Conservation (phyloP, 805 yeast genomes). For the Candida sakaeoensis region DNA sequence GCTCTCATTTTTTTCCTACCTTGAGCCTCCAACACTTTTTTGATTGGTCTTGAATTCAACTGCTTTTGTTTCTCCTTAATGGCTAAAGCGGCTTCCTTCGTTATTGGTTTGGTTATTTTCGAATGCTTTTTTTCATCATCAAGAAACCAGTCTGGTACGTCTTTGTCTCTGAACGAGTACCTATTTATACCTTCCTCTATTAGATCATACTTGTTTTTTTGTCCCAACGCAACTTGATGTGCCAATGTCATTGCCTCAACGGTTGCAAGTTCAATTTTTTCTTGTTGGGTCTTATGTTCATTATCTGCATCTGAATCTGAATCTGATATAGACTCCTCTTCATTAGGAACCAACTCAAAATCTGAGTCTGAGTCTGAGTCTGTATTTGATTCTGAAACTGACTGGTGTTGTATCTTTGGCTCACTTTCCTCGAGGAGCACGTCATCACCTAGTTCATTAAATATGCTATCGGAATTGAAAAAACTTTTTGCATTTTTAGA, state of each 20-base stretch:
- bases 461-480: slow-evolving; percentile 38
- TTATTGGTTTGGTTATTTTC: slow-evolving; percentile 83
- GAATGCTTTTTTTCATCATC: slow-evolving; percentile 90
- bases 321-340: slow-evolving; percentile 28
- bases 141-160: slow-evolving; percentile 93
- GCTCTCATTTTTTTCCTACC: slow-evolving; percentile 97
- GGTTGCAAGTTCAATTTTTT: slow-evolving; percentile 79
- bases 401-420: slow-evolving; percentile 7
- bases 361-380: slow-evolving; percentile 43
- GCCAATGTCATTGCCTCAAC: slow-evolving; percentile 98
- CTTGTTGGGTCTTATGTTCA: slow-evolving; percentile 46
- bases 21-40: slow-evolving; percentile 96
- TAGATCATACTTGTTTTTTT: slow-evolving; percentile 76
- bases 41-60: slow-evolving; percentile 94
- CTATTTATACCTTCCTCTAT: slow-evolving; percentile 91
- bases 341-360: slow-evolving; percentile 40
- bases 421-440: slow-evolving; percentile 44
- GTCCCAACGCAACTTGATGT: slow-evolving; percentile 90
- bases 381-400: slow-evolving; percentile 26
- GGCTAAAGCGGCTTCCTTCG: slow-evolving; percentile 69
- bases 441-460: slow-evolving; percentile 43
- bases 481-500: slow-evolving; percentile 35
- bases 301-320: slow-evolving; percentile 41
- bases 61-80: slow-evolving; percentile 45
- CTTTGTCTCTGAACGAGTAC: slow-evolving; percentile 86